A percentile compares a stretch with the other conserved stretches of the same genome.
These are phyloP conservation scores for Sicyos baderoa DNA, from an alignment of 306 rosid genomes.

Conservation along the genomic window DNA sequence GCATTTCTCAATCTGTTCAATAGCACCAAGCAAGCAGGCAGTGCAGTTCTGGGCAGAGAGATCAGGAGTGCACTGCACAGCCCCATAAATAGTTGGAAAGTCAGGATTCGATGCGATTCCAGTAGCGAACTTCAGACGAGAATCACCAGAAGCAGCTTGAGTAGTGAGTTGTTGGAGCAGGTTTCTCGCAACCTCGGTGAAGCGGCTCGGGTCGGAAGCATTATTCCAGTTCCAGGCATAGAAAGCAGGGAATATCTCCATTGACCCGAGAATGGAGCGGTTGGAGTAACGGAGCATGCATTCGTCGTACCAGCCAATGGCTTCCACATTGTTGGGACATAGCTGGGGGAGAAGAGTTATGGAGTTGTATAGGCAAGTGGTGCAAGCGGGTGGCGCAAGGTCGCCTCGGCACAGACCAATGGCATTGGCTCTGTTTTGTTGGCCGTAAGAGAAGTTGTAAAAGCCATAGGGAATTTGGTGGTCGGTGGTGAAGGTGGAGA, in stretches of 20 bases:
- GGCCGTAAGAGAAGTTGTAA: slow-evolving; percentile 28
- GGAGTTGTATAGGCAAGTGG: slow-evolving; percentile 4
- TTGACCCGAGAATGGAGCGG: neutral
- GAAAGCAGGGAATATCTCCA: neutral
- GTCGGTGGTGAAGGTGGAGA: slow-evolving; percentile 31
- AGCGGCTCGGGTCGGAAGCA: neutral
- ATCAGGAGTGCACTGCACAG: slow-evolving; percentile 27
- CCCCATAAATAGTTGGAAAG: neutral
- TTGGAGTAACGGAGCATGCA: slow-evolving; percentile 19
- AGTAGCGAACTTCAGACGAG: slow-evolving; percentile 8
- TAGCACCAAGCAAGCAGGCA: slow-evolving; percentile 9
- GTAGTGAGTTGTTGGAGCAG: neutral
- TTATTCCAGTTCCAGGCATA: neutral
- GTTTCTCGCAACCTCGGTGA: neutral
- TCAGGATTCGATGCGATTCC: neutral
- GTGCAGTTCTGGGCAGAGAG: slow-evolving; percentile 11
- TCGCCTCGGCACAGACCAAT: slow-evolving; percentile 27
- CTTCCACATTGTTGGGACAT: slow-evolving; percentile 3
- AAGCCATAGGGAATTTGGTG: slow-evolving; percentile 25
- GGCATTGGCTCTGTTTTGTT: slow-evolving; percentile 21
- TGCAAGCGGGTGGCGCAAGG: neutral
- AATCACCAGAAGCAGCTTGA: slow-evolving; percentile 4
- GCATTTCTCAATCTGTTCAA: accelerated
- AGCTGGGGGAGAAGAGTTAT: neutral
- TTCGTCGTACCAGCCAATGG: slow-evolving; percentile 1